A percentile compares a stretch with the other conserved stretches of the same genome.
Evolutionary conservation across 768 basidiomycete species (phyloP).

Genomic region (Macrolepiota albuminosa): DNA sequence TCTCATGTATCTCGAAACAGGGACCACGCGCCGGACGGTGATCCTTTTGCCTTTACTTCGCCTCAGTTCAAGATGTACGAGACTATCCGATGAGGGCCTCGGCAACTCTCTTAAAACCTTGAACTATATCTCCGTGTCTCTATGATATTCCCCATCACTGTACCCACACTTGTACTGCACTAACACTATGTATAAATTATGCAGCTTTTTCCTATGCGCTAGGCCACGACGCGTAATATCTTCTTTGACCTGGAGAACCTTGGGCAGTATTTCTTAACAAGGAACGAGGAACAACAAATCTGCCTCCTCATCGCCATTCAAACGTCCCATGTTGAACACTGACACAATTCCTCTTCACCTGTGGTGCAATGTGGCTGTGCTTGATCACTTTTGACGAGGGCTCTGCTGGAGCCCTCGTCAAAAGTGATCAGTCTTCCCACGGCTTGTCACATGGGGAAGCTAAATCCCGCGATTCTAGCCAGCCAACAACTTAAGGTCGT

Average conservation of each 20-base stretch:
- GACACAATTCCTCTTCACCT: conserved; percentile 28
- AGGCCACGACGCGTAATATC: conserved; percentile 10
- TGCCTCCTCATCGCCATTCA: conserved; percentile 31
- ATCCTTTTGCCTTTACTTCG: conserved; percentile 68
- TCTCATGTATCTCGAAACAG: conserved; percentile 20
- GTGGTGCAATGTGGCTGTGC: conserved; percentile 2
- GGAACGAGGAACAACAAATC: conserved; percentile 46
- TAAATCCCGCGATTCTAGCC: too few species aligned
- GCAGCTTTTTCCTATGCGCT: neutral
- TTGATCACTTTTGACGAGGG: too few species aligned
- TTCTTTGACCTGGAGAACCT: conserved; percentile 25
- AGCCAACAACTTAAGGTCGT: too few species aligned
- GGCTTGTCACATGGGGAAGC: too few species aligned
- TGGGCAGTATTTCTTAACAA: conserved; percentile 39
- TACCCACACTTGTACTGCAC: neutral
- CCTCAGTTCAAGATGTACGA: conserved; percentile 70
- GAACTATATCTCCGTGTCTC: neutral
- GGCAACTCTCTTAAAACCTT: too few species aligned
- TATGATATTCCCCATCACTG: neutral
- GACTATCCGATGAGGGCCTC: conserved; percentile 52
- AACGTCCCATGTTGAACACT: conserved; percentile 34
- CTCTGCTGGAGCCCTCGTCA: too few species aligned
- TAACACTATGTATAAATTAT: neutral
- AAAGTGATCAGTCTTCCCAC: too few species aligned
- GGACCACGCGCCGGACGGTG: conserved; percentile 51